phyloP scores from a whole-genome alignment of 2,329 filamentous ascomycete species.

The Penicillium sp. region DNA sequence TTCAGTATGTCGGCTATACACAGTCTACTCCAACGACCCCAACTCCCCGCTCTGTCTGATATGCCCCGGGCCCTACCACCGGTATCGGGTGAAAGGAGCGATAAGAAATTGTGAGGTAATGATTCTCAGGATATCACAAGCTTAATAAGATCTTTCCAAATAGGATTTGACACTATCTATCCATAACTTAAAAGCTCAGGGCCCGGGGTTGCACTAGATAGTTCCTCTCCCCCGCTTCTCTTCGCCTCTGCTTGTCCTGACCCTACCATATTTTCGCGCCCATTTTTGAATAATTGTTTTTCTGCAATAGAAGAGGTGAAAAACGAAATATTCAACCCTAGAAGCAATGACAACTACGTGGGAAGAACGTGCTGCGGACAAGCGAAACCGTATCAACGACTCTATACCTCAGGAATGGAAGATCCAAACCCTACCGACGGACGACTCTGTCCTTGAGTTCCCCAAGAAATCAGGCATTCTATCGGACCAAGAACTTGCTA shows the following conservation, averaged over 20 bases:
- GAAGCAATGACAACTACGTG: slow-evolving; percentile 1
- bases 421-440: slow-evolving; percentile 3
- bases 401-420: slow-evolving; percentile 10
- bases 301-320: neutral
- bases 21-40: slow-evolving; percentile 10
- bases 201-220: neutral
- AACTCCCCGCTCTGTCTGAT: neutral
- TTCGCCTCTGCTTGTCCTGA: neutral
- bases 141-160: neutral
- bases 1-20: neutral
- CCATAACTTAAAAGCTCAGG: neutral
- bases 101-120: neutral
- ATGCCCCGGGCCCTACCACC: neutral
- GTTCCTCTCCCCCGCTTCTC: neutral
- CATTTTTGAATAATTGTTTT: neutral
- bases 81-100: neutral
- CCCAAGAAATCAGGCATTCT: slow-evolving; percentile 7
- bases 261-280: neutral
- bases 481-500: slow-evolving; percentile 2
- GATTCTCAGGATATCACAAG: neutral
- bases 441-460: slow-evolving; percentile 5
- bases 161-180: neutral
- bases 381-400: slow-evolving; percentile 8
- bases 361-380: slow-evolving; percentile 9
- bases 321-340: too few relatives aligned